Base-by-base conservation (phyloP, 768 basidiomycete genomes). In the Boletus rubropictus region DNA sequence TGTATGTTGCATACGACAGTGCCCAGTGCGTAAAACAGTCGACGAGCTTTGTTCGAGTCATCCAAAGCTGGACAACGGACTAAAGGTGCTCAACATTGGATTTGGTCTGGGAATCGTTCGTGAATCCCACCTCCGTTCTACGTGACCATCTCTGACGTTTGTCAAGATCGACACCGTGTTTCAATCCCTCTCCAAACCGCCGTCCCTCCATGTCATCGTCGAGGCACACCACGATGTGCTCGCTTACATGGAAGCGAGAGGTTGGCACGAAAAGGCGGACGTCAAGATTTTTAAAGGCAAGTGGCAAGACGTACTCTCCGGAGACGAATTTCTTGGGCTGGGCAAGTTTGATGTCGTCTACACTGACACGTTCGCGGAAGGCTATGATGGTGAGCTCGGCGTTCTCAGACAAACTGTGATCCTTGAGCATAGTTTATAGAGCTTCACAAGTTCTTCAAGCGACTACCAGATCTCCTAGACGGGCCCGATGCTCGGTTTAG, bases 171-270 rank as follows among this genome's bases (percentile, higher is more conserved):
- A 96, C 61, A 71, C 71, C 21, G 69, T 89, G 34, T 90, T 97
- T 64, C 89, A 93, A 67, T 63, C 71, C 3, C 68, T 86, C 12
- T 60, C 76, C 3, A 68, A 70, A 5, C 71, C 71, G 27, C 92
- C 93, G 0, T 58, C 73, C 12, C 69, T 78, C 35, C 96, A 99
- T 63, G 81, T 88, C 48, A 95, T 99, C 56, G 82, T 97, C 47
- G 96, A 99, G 67, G 83, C 95, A 1, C 96, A 99, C 61, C 86
- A 86, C 0, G 88, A 93, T 59, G 93, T 98, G 4, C 75, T 97
- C n/a, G 67, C 73, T 40, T 76, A 89, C 56, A 92, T 96, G 81
- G 78, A 76, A 51, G 68, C 74, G 24, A 72, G 67, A 14, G 82
- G 93, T 0, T 96, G 95, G 86, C 79, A 87, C 59, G 73, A 81